Conservation (phyloP, 2,329 filamentous ascomycete species). For the Scytalidium lignicola region DNA sequence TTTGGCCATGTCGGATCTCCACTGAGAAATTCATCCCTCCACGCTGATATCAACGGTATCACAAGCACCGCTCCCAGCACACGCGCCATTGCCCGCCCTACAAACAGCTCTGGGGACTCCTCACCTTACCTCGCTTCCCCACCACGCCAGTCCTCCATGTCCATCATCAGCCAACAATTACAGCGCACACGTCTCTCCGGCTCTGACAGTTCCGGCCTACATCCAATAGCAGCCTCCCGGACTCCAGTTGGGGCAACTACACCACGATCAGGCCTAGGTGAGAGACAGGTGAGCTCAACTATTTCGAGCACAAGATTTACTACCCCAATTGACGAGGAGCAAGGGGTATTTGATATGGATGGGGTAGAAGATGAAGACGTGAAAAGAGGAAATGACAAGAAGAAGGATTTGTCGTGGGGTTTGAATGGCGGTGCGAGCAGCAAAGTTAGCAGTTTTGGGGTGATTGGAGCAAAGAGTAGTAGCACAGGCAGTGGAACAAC, state of each 20-base stretch:
- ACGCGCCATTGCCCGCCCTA: constrained; percentile 34
- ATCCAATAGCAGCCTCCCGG: constrained; percentile 38
- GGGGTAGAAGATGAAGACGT: constrained; percentile 51
- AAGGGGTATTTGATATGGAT: constrained; percentile 61
- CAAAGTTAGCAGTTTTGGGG: background rate
- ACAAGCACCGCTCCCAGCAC: constrained; percentile 32
- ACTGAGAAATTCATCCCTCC: constrained; percentile 57
- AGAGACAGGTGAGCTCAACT: constrained; percentile 55
- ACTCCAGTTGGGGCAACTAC: constrained; percentile 32
- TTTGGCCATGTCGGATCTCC: constrained; percentile 65
- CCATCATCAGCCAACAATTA: constrained; percentile 57
- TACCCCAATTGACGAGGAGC: constrained; percentile 61
- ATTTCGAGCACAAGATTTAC: constrained; percentile 49
- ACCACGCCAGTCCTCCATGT: constrained; percentile 40
- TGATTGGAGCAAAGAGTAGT: background rate
- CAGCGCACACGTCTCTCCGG: constrained; percentile 48
- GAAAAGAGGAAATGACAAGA: constrained; percentile 36
- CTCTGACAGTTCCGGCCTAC: constrained; percentile 45
- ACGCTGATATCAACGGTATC: constrained; percentile 41
- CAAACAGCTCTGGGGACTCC: constrained; percentile 20
- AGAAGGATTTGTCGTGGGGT: background rate
- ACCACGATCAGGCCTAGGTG: constrained; percentile 38
- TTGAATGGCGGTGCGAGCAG: background rate
- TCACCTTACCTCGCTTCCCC: constrained; percentile 27
- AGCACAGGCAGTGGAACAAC: background rate